Evolutionary conservation across 768 basidiomycete genomes (phyloP).

Genomic region (Mycena albidolilacea): DNA sequence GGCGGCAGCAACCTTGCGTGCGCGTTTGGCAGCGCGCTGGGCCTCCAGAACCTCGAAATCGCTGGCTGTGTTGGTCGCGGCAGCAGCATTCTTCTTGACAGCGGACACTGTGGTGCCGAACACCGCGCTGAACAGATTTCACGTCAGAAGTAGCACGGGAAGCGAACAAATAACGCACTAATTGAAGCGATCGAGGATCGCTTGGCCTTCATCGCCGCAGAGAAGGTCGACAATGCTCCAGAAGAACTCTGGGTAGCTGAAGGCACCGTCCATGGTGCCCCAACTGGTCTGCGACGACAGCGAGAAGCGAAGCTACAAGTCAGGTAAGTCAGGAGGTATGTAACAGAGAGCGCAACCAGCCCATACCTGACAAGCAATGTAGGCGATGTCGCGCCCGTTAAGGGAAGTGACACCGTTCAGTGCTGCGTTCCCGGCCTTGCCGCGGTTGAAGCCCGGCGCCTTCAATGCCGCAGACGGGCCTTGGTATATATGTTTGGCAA

Average conservation of each 20-base stretch:
- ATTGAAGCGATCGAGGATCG: conserved; percentile 13
- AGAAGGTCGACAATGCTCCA: conserved; percentile 14
- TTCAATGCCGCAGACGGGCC: neutral
- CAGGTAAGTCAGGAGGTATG: neutral
- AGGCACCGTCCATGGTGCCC: neutral
- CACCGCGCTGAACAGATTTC: neutral
- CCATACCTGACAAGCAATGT: conserved; percentile 10
- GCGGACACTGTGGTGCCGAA: neutral
- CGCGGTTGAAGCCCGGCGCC: neutral
- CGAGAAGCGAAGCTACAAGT: conserved; percentile 2
- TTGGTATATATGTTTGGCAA: conserved; percentile 8
- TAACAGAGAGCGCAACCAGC: neutral
- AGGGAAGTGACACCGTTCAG: conserved; percentile 14
- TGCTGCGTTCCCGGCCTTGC: conserved; percentile 17
- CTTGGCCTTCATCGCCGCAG: conserved; percentile 1
- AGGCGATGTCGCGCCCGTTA: conserved; percentile 11
- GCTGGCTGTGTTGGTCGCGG: neutral
- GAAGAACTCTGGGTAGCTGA: neutral
- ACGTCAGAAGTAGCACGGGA: neutral
- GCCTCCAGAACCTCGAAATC: neutral
- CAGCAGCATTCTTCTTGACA: neutral
- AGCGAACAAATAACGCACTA: neutral
- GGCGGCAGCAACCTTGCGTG: neutral
- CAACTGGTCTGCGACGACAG: conserved; percentile 7
- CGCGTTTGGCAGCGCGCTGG: neutral